Conservation (phyloP, 2,329 filamentous ascomycete species). For the Aspergillus arachidicola region DNA sequence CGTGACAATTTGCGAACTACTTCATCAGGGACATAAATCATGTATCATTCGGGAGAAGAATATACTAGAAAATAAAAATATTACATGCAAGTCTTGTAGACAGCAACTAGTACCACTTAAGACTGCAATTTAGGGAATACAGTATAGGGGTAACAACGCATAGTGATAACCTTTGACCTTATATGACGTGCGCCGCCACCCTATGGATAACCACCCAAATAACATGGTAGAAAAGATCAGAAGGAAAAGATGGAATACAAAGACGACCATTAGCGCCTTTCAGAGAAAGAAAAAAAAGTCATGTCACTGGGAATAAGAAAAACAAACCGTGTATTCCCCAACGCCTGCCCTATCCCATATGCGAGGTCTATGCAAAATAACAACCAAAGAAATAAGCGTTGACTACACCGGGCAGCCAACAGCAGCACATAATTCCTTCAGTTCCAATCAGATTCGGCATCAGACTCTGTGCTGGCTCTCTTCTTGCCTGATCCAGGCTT, state of each 20-base stretch:
- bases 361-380: constrained; percentile 25
- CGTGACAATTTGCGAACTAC: background rate
- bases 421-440: constrained; percentile 13
- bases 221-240: constrained; percentile 5
- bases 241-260: background rate
- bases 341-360: constrained; percentile 25
- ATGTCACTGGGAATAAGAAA: constrained; percentile 5
- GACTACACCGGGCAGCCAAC: constrained; percentile 4
- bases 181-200: constrained; percentile 1
- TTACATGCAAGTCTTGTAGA: background rate
- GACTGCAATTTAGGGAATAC: background rate
- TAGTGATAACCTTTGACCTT: background rate
- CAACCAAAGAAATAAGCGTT: constrained; percentile 23
- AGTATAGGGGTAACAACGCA: background rate
- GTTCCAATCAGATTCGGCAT: constrained; percentile 33
- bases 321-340: constrained; percentile 18
- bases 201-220: constrained; percentile 3
- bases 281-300: background rate
- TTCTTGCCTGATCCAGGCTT: constrained; percentile 38
- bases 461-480: constrained; percentile 42
- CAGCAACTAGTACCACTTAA: background rate
- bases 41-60: background rate
- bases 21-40: background rate
- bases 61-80: background rate
- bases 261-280: background rate